Base-by-base conservation (phyloP, 139 green algal species). In the Diplosphaera chodatii region DNA sequence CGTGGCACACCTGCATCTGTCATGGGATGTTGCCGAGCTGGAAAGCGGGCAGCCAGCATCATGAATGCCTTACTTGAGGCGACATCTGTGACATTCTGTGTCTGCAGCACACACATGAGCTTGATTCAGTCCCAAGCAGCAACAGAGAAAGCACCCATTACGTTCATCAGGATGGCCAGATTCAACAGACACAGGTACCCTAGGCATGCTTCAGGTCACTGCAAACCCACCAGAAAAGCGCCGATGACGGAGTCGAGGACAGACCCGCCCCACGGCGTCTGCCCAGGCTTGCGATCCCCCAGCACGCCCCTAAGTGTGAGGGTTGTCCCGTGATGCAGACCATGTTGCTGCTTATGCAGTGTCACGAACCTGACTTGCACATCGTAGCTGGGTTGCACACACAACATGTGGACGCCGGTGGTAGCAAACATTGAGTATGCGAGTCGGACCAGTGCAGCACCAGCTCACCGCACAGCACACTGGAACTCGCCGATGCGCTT, bases 191-290 rank as follows among this genome's bases (percentile, higher is more conserved):
- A n/a, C n/a, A n/a, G n/a, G n/a, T n/a, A n/a, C n/a, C n/a, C n/a
- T n/a, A n/a, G n/a, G n/a, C n/a, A n/a, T n/a, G n/a, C n/a, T 22
- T 16, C 27, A 55, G 10, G 20, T n/a, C n/a, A n/a, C 8, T 18
- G 0, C n/a, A n/a, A 6, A 48, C 37, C 10, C 8, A 59, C 48
- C 27, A 96, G 77, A 65, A 92, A 94, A 1, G 84, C 84, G 13
- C 91, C 91, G 28, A 96, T 80, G 27, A 96, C 82, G 15, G 76
- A 87, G 74, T 97, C 90, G 40, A 96, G 64, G 62, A 95, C 82
- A 1, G 78, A 90, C 55, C 87, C 88, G 2, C 84, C 83, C 91
- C 91, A 96, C 29, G 68, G 73, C 4, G 56, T 64, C 20, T 74
- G 68, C 4, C 32, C 66, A 27, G 23, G 33, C 21, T 37, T 40